phyloP scores from a whole-genome alignment of 306 rosid genomes.

The Purshia tridentata region DNA sequence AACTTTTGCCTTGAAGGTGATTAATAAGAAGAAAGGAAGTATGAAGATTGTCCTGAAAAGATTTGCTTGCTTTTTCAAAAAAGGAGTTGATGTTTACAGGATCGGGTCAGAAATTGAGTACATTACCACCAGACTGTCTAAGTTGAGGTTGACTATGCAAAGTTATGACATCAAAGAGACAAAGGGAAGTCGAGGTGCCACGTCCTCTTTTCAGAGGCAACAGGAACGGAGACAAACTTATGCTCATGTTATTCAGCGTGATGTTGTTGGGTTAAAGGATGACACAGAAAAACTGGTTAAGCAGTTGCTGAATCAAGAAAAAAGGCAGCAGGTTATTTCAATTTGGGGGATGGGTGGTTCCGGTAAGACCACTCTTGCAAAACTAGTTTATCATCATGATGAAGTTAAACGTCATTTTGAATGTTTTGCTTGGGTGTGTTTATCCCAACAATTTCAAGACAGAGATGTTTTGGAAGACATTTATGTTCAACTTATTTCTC shows the following conservation, averaged over 20 bases:
- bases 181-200: conserved; percentile 6
- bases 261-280: background rate
- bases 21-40: background rate
- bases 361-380: conserved; percentile 20
- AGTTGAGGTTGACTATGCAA: conserved; percentile 34
- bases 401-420: background rate
- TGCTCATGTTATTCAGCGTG: background rate
- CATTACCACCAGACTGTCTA: conserved; percentile 31
- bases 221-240: conserved; percentile 25
- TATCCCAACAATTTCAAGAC: conserved; percentile 10
- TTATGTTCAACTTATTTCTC: background rate
- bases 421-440: conserved; percentile 7
- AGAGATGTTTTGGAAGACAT: background rate
- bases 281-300: background rate
- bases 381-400: background rate
- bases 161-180: conserved; percentile 36
- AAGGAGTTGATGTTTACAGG: conserved; percentile 17
- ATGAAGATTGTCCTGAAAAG: conserved; percentile 19
- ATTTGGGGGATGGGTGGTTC: conserved; percentile 19
- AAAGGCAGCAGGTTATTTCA: background rate
- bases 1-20: conserved; percentile 22
- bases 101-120: conserved; percentile 26
- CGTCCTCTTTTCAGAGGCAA: conserved; percentile 14
- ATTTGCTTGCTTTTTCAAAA: conserved; percentile 20
- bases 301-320: background rate